Percentiles rank a stretch among this genome's conserved stretches.
phyloP scores from a whole-genome alignment of 768 basidiomycete species.

The Lentinula boryana region DNA sequence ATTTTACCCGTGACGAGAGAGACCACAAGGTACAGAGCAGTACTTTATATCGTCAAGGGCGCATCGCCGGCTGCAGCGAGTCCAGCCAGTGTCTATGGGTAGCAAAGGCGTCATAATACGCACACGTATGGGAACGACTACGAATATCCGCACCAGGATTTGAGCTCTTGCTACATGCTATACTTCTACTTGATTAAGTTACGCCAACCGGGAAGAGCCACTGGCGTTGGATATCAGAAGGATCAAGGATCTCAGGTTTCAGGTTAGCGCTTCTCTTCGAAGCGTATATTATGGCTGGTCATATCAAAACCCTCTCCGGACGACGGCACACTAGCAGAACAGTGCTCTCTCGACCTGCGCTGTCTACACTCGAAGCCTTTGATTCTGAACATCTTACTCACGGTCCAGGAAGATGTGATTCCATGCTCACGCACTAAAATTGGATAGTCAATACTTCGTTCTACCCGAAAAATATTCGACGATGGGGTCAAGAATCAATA shows the following conservation, averaged over 20 bases:
- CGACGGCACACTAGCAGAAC: too few species aligned
- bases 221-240: not conserved
- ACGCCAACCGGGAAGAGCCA: not conserved
- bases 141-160: not conserved
- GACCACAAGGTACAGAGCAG: too few species aligned
- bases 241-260: not conserved
- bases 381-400: not conserved
- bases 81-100: too few species aligned
- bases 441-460: too few species aligned
- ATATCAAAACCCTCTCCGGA: not conserved
- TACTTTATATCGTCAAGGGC: too few species aligned
- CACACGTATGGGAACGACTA: not conserved
- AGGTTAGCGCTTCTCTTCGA: not conserved
- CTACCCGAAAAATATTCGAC: too few species aligned
- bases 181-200: not conserved
- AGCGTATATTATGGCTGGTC: not conserved
- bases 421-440: too few species aligned
- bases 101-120: not conserved
- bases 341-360: too few species aligned
- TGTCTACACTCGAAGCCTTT: too few species aligned
- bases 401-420: too few species aligned
- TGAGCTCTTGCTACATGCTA: not conserved
- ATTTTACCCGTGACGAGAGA: not conserved
- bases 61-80: too few species aligned
- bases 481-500: too few species aligned